Evolutionary conservation across 768 basidiomycete species (phyloP).

Genomic region (Vishniacozyma victoriae): DNA sequence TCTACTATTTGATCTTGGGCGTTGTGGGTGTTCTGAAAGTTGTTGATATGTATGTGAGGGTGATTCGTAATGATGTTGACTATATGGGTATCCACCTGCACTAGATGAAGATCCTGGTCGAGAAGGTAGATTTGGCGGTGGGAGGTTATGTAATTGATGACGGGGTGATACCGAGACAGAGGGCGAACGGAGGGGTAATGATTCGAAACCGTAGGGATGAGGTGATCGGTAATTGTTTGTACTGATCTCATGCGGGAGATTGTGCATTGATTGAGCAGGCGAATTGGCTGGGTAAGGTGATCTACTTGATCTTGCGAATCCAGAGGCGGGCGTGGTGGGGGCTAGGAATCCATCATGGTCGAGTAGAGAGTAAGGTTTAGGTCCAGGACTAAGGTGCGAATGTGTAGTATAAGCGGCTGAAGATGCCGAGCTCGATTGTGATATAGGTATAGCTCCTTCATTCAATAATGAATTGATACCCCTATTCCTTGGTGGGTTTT

Average conservation of each 20-base stretch:
- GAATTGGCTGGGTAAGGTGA: constrained; percentile 13
- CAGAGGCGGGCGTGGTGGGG: constrained; percentile 20
- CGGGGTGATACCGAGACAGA: constrained; percentile 38
- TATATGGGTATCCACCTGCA: too few relatives aligned
- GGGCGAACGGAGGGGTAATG: constrained; percentile 27
- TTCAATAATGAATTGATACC: constrained; percentile 22
- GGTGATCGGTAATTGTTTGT: neutral
- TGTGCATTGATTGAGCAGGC: constrained; percentile 7
- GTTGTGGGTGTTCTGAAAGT: too few relatives aligned
- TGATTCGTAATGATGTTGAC: too few relatives aligned
- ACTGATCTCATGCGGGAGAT: neutral
- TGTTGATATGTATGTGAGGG: too few relatives aligned
- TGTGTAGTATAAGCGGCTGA: constrained; percentile 20
- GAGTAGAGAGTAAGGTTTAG: constrained; percentile 11
- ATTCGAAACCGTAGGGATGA: constrained; percentile 8
- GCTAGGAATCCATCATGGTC: constrained; percentile 27
- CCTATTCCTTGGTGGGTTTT: neutral
- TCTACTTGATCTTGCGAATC: constrained; percentile 13
- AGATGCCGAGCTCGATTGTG: constrained; percentile 26
- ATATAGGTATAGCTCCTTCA: constrained; percentile 10
- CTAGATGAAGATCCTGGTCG: constrained; percentile 11
- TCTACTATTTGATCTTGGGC: too few relatives aligned
- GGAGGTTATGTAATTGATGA: constrained; percentile 13
- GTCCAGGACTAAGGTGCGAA: constrained; percentile 14
- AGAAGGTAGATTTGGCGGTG: constrained; percentile 20